Percentiles rank a stretch among this genome's conserved stretches.
Evolutionary conservation across 179 eudicot species (phyloP).

Genomic region (Beta corolliflora): DNA sequence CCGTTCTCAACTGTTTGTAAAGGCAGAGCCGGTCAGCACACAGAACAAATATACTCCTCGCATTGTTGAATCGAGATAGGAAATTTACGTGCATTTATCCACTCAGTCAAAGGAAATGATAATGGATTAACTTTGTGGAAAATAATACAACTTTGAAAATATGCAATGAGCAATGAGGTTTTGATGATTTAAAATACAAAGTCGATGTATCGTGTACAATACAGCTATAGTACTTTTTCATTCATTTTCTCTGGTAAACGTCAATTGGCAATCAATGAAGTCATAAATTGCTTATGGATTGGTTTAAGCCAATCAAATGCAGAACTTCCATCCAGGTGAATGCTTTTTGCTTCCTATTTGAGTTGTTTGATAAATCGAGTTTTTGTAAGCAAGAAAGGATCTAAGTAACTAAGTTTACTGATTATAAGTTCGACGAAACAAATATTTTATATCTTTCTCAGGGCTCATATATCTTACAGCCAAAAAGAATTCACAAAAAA

Average conservation of each 20-base stretch:
- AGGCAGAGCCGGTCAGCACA: slow-evolving; percentile 31
- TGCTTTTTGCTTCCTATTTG: background rate
- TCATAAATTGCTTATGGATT: background rate
- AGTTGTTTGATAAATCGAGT: background rate
- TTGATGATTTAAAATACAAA: background rate
- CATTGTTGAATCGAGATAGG: background rate
- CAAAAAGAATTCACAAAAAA: background rate
- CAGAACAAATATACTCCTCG: background rate
- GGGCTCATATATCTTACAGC: background rate
- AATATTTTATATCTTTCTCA: no score
- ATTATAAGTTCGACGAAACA: no score
- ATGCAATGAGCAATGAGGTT: background rate
- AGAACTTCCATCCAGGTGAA: background rate
- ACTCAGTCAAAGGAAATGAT: background rate
- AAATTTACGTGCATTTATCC: slow-evolving; percentile 1
- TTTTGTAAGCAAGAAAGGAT: no score
- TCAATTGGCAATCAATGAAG: background rate
- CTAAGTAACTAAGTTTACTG: no score
- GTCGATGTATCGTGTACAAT: background rate
- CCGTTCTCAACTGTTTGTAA: slow-evolving; percentile 76
- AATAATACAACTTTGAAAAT: background rate
- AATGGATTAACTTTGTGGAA: background rate
- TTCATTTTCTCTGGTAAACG: background rate
- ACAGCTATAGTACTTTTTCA: background rate
- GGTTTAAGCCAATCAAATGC: background rate